Base-by-base conservation (phyloP, 2,329 filamentous ascomycete species). In the Conoideocrella luteorostrata region DNA sequence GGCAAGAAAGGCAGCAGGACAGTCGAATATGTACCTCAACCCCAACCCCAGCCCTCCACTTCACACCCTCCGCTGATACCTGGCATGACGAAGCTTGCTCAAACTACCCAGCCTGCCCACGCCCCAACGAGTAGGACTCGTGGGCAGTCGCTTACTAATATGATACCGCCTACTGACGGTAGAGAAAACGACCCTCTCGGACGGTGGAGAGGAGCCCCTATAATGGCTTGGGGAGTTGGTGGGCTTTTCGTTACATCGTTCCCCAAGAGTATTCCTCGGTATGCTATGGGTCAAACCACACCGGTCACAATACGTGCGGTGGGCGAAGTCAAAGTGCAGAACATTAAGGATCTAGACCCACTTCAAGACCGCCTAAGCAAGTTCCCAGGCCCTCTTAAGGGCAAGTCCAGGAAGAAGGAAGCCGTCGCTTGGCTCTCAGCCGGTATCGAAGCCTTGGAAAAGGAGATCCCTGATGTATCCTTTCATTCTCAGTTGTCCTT, bases 341-440 rank as follows among this genome's bases (percentile, higher is more conserved):
- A 78, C 52, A 75, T 87, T 49, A 93, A 85, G 59, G 81, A 89
- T 34, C 71, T 88, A 23, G 69, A 87, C 35, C 81, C 86, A 4
- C 68, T 89, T 7, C 71, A 79, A 20, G 88, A 93, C 26, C 77
- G 82, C 3, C 68, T 93, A 39, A 75, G 80, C 15, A 88, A 83
- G 53, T 97, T 97, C 56, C 93, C 93, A 0, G 93, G 93, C 0
- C 93, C 94, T 3, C 69, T 98, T 22, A 89, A 85, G 62, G 77
- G 82, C 32, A 97, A 96, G 60, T 81, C 83, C 2, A 97, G 95
- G 72, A 98, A 98, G 73, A 98, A 97, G 69, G 91, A 98, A 43
- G 78, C 88, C 0, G 55, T 90, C 34, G 65, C 79, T 2, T 98
- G 94, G 93, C 71, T 98, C 35, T 77, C 74, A 4, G 70, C 76